phyloP scores from a whole-genome alignment of 169 alveolate genomes.

The Toxoplasma gondii region DNA sequence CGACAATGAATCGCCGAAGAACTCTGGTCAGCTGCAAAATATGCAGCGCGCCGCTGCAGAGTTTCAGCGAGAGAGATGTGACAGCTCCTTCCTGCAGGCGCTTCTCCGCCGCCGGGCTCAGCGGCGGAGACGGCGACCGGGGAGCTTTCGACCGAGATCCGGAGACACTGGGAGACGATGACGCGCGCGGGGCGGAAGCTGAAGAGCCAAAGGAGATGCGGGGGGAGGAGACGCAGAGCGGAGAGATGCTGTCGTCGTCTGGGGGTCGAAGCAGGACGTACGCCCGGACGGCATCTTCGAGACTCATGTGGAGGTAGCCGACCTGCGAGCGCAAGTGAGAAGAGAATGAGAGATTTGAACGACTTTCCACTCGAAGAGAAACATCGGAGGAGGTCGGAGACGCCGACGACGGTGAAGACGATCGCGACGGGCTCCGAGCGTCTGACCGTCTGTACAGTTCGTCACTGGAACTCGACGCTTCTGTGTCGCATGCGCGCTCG shows the following conservation, averaged over 20 bases:
- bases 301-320: conserved; percentile 4
- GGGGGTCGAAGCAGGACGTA: not conserved
- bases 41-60: not conserved
- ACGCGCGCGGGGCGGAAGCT: not conserved
- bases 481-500: not conserved
- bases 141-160: not conserved
- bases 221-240: not conserved
- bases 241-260: not conserved
- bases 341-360: not conserved
- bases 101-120: not conserved
- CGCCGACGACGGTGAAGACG: not conserved
- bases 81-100: conserved; percentile 14
- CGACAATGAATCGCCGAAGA: not conserved
- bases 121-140: not conserved
- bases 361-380: not conserved
- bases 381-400: not conserved
- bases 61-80: conserved; percentile 9
- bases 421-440: not conserved
- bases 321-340: not conserved
- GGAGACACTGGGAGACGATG: not conserved
- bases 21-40: not conserved
- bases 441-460: not conserved
- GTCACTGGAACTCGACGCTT: not conserved
- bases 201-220: not conserved
- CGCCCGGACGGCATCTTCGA: conserved; percentile 13